These are phyloP conservation scores for Plasmodium ovale DNA, from an alignment of 169 alveolate species.

Conservation along the genomic window DNA sequence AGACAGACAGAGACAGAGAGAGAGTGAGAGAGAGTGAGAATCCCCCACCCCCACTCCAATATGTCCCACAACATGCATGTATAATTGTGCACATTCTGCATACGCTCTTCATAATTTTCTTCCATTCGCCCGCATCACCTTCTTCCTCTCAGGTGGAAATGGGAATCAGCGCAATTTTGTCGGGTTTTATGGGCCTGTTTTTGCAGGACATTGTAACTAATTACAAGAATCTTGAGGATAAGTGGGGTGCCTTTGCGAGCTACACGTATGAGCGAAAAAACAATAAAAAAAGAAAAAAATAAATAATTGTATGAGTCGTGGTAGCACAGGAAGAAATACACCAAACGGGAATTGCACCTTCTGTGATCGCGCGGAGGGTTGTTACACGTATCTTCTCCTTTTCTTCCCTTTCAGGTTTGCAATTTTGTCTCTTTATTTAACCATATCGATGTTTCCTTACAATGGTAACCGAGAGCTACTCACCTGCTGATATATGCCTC, in stretches of 20 bases:
- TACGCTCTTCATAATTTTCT: background rate
- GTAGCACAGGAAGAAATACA: background rate
- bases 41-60: background rate
- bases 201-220: conserved; percentile 20
- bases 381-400: background rate
- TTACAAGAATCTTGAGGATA: conserved; percentile 1
- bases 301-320: no score
- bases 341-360: background rate
- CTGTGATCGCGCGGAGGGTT: no score
- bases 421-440: conserved; percentile 32
- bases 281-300: background rate
- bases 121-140: background rate
- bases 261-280: conserved; percentile 12
- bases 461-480: conserved; percentile 43
- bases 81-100: background rate
- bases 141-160: conserved; percentile 12
- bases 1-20: no score
- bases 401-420: conserved; percentile 26
- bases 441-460: conserved; percentile 33
- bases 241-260: conserved; percentile 3
- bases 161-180: conserved; percentile 48
- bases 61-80: background rate
- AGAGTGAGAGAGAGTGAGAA: background rate
- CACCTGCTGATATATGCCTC: background rate
- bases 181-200: conserved; percentile 51